Conservation (phyloP, 2,329 filamentous ascomycete species). For the Ophiocordyceps sinensis region DNA sequence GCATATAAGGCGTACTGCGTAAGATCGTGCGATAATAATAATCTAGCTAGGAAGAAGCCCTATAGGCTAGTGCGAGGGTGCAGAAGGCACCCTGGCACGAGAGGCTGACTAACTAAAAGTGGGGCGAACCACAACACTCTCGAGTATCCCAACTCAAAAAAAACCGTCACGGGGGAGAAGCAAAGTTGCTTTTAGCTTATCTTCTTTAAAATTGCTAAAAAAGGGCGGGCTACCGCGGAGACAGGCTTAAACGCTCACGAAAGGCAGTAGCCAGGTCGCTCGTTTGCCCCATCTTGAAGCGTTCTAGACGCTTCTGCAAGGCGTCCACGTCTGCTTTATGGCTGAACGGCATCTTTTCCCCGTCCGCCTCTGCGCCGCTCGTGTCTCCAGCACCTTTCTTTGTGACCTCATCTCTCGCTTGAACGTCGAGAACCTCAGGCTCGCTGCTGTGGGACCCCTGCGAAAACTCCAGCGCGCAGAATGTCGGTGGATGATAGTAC, state of each 20-base stretch:
- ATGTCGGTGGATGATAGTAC: constrained; percentile 21
- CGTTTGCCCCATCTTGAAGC: constrained; percentile 1
- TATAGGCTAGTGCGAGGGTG: no score
- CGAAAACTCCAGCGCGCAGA: constrained; percentile 18
- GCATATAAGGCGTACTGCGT: no score
- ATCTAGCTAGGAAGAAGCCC: no score
- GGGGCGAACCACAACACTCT: no score
- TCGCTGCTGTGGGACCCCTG: constrained; percentile 4
- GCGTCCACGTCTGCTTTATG: constrained; percentile 7
- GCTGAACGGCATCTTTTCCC: constrained; percentile 6
- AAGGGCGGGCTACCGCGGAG: no score
- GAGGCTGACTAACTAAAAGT: no score
- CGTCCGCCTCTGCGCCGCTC: neutral
- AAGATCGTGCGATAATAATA: no score
- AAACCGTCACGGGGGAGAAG: no score
- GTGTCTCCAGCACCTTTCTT: neutral
- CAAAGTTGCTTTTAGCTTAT: no score
- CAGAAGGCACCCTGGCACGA: no score
- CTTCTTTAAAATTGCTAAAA: no score
- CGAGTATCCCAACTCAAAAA: no score
- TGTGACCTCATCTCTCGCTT: constrained; percentile 1
- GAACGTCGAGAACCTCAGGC: constrained; percentile 8
- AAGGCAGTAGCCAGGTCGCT: neutral
- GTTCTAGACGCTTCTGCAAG: constrained; percentile 3
- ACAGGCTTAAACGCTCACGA: neutral